Evolutionary conservation across 164 flowering plant species (phyloP), one percentile per base, ranked within the genome.

Genomic region (Protea cynaroides): DNA sequence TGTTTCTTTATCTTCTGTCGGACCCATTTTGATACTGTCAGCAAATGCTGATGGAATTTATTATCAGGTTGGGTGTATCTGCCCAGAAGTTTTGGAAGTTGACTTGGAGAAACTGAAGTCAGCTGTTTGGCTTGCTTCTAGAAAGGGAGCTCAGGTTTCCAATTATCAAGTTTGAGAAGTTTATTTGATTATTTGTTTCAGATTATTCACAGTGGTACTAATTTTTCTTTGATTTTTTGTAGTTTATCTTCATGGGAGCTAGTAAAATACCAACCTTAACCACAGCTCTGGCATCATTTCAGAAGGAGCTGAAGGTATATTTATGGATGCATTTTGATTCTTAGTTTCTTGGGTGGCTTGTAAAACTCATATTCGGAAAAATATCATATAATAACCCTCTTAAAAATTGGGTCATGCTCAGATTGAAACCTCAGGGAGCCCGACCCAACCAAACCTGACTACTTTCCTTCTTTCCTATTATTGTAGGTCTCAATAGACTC

Each of bases 21-120:
- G 44, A 19, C 1, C 55, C 29, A 21, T 54, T 22, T 24, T 11
- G 18, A 37, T 59, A 65, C 50, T 61, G n/a, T 43, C 55, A 37
- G 46, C 37, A 22, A 65, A 40, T 40, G 46, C 10, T 64, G 3
- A 36, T 6, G 18, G n/a, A 46, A 13, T 61, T 23, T 68, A 51
- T 49, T 74, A 43, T 68, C 79, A 90, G 96, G 88, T 87, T 38
- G 92, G 93, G 65, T 83, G 86, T 79, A 73, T 89, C 47, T 72
- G 69, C 44, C 64, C 80, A 23, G 83, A 83, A 56, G 55, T 72
- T 38, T 72, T 78, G 62, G 83, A 84, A 62, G 70, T 74, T 69
- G 81, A 82, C 74, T 37, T 78, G 73, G 86, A 83, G 70, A 79
- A 72, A 58, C 69, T 89, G 71, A 78, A 76, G 72, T 70, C 71